Conservation (phyloP, 192 early-diverging fungal species). For the Rhizophagus clarus region DNA sequence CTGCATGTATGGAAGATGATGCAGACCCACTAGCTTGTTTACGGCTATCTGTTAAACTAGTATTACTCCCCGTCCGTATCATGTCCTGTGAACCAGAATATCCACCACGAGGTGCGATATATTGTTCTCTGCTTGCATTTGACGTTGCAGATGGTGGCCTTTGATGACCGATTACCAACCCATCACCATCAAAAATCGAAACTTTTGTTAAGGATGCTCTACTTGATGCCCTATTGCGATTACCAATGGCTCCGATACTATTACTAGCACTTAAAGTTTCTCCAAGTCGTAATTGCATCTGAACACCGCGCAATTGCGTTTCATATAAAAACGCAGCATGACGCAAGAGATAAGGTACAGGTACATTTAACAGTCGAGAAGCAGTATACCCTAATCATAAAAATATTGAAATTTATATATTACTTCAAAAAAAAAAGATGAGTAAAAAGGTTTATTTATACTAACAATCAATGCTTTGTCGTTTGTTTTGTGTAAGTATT, state of each 20-base stretch:
- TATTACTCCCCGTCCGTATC: constrained; percentile 1
- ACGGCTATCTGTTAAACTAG: neutral
- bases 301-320: constrained; percentile 54
- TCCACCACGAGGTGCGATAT: neutral
- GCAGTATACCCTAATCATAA: constrained; percentile 49
- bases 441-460: neutral
- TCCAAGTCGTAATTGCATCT: constrained; percentile 39
- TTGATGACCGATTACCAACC: neutral
- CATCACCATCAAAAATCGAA: neutral
- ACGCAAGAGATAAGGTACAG: constrained; percentile 51
- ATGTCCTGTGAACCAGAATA: neutral
- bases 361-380: constrained; percentile 53
- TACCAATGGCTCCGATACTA: neutral
- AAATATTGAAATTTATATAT: neutral
- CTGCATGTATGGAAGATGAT: constrained; percentile 10
- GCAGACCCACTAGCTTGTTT: constrained; percentile 1
- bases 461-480: constrained; percentile 54
- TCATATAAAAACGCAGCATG: constrained; percentile 59
- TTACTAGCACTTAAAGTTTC: constrained; percentile 34
- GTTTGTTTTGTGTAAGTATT: constrained; percentile 54
- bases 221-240: constrained; percentile 30
- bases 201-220: constrained; percentile 16
- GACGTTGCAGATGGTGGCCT: constrained; percentile 21
- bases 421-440: neutral
- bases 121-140: constrained; percentile 21